These are phyloP conservation scores for Pseudognaphalium luteoalbum DNA, from an alignment of 129 eudicot genomes.

Conservation along the genomic window DNA sequence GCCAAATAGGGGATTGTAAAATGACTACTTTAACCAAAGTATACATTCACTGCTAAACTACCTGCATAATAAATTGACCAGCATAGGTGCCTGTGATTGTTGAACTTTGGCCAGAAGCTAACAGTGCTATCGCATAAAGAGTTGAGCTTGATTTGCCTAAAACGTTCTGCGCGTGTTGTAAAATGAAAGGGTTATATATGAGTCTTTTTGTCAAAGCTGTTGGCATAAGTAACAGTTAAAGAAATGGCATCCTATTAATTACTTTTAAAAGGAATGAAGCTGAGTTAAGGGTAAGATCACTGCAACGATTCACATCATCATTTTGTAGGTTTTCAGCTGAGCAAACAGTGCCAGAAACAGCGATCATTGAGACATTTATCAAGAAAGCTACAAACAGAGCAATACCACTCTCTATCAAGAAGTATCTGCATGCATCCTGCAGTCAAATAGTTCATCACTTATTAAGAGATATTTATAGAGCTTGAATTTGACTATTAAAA, in stretches of 20 bases:
- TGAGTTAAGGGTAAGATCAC: constrained; percentile 49
- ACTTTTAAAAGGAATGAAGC: constrained; percentile 57
- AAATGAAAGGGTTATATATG: neutral
- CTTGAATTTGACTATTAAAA: neutral
- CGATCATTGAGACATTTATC: constrained; percentile 51
- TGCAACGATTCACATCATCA: constrained; percentile 35
- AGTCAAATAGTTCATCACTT: constrained; percentile 2
- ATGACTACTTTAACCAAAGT: no score
- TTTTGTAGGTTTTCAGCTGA: constrained; percentile 31
- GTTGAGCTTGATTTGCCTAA: constrained; percentile 61
- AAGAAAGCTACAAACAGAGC: constrained; percentile 61
- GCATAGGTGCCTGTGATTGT: constrained; percentile 96
- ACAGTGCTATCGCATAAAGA: constrained; percentile 67
- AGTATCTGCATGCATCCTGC: constrained; percentile 64
- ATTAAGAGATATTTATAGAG: neutral
- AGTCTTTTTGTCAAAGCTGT: constrained; percentile 12
- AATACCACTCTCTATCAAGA: constrained; percentile 61
- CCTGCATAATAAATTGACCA: constrained; percentile 92
- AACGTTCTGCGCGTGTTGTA: constrained; percentile 34
- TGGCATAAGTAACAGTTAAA: neutral
- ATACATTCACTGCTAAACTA: constrained; percentile 22
- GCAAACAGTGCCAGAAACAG: constrained; percentile 65
- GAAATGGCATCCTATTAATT: neutral
- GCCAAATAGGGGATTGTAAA: neutral
- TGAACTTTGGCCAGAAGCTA: constrained; percentile 97